Base-by-base conservation (phyloP, 768 basidiomycete genomes). In the Leccinum truebloodii region DNA sequence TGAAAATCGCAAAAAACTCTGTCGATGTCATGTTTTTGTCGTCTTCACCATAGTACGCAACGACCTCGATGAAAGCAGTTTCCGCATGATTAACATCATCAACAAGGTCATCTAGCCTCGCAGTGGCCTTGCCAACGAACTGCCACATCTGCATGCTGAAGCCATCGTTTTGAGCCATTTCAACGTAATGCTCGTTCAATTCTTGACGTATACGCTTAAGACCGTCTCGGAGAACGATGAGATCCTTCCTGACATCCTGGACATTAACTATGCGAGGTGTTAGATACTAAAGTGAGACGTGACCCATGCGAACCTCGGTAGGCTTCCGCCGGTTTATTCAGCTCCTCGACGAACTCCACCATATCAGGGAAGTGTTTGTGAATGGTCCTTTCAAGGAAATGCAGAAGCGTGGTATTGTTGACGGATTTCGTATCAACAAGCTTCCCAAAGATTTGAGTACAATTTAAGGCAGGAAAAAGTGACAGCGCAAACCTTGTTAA, bases 401-500 rank as follows among this genome's bases (percentile, higher is more conserved):
- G 95, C 1, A 99, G 81, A 39, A 98, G 80, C 0, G 95, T 99
- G 13, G 92, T 94, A 60, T 95, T 96, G 69, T 94, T 90, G 48
- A 92, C 85, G 5, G 95, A 96, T 76, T 99, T 99, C 5, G 96
- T 99, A 71, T 99, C 97, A 41, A 97, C 96, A 56, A 99, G 81
- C 94, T 96, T 64, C 6, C 41, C 28, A 60, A 55, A 57, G 14
- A n/a, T 1, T 24, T 65, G 34, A 66, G 35, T 26, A 54, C n/a
- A 8, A 41, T 50, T 3, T 26, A 54, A 44, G 12, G 37, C 22
- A 28, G 35, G 8, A 50, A 57, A 24, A 9, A 50, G 6, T 52
- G 20, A 22, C 63, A 14, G 49, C 4, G 49, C 77, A 63, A 68
- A 88, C 94, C 83, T 95, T 95, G 78, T 99, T 98, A 75, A 99